Evolutionary conservation across 306 rosid species (phyloP), one percentile per base, ranked within the genome.

Genomic region (Betula pendula): DNA sequence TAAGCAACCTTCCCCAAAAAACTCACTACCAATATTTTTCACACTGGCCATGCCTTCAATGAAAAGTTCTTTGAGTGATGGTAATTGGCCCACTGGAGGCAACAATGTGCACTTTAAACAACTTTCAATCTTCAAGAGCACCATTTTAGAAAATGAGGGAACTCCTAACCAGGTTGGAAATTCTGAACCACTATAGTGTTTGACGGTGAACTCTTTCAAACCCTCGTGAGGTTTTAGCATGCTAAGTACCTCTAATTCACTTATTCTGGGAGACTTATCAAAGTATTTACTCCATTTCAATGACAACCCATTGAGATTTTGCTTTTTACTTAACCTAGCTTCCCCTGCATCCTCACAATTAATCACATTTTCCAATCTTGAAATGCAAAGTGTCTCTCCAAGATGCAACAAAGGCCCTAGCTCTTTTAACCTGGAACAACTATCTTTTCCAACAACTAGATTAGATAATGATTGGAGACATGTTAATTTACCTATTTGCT

Each of bases 71-170:
- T 25, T 73, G 4, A 56, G 51, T 0, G 2, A 56, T 2, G 22
- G 24, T 31, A 73, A 24, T 4, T 40, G 70, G 10, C 78, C 70
- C 0, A 59, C 5, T 5, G 70, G 14, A 0, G 78, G 78, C 43
- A 60, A 45, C 0, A 45, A 74, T 43, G 14, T 31, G 51, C 70
- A 74, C 2, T 45, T 31, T 24, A 2, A 10, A 45, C 68, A 58
- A 2, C 4, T 15, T 25, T 42, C 19, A 24, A 73, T 55, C 6
- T 1, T 24, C 4, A 58, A 0, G 10, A 40, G 0, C 38, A 16
- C 79, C 79, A 75, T 50, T 2, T 51, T 22, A 1, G 52, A 51
- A 35, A 76, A 76, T 25, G 33, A 66, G 25, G 67, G 22, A 52
- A 2, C 6, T 51, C 66, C 44, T 3, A 76, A 9, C 73, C 74